phyloP scores from a whole-genome alignment of 805 yeast genomes.

The Lipomyces sp. region DNA sequence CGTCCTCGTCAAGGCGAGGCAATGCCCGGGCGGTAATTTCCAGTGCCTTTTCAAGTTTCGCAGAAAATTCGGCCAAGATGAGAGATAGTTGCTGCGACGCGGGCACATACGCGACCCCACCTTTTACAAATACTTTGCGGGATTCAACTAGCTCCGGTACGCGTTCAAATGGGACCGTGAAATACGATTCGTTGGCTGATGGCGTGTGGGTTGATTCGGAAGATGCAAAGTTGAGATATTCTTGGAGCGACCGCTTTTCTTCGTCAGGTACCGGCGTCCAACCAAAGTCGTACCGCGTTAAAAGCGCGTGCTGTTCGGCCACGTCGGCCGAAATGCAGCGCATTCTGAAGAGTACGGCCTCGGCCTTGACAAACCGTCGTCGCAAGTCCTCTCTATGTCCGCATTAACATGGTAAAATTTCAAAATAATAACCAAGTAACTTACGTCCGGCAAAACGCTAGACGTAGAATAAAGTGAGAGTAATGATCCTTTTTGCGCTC shows the following conservation, averaged over 20 bases:
- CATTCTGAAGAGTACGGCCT: conserved; percentile 71
- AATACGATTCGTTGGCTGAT: conserved; percentile 58
- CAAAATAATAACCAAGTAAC: conserved; percentile 2
- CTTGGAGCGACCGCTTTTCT: conserved; percentile 60
- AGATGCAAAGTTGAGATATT: conserved; percentile 62
- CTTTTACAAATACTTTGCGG: conserved; percentile 67
- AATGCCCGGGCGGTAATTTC: conserved; percentile 72
- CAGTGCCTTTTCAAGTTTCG: conserved; percentile 57
- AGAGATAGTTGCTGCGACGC: conserved; percentile 75
- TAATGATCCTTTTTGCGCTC: conserved; percentile 89
- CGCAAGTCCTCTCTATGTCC: conserved; percentile 72
- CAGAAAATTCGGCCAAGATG: conserved; percentile 69
- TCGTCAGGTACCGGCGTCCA: conserved; percentile 70
- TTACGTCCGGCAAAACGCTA: conserved; percentile 77
- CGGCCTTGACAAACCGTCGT: conserved; percentile 76
- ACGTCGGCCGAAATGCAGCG: conserved; percentile 69
- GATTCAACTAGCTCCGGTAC: conserved; percentile 76
- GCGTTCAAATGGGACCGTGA: conserved; percentile 85
- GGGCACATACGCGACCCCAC: conserved; percentile 85
- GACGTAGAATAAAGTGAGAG: conserved; percentile 83
- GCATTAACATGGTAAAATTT: neutral
- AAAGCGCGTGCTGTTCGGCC: conserved; percentile 63
- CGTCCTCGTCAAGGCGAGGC: conserved; percentile 89
- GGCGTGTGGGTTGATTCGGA: conserved; percentile 43
- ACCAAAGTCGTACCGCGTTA: conserved; percentile 65